These are phyloP conservation scores for Stramenopiles sp. DNA, from an alignment of 352 stramenopile genomes.

Conservation along the genomic window DNA sequence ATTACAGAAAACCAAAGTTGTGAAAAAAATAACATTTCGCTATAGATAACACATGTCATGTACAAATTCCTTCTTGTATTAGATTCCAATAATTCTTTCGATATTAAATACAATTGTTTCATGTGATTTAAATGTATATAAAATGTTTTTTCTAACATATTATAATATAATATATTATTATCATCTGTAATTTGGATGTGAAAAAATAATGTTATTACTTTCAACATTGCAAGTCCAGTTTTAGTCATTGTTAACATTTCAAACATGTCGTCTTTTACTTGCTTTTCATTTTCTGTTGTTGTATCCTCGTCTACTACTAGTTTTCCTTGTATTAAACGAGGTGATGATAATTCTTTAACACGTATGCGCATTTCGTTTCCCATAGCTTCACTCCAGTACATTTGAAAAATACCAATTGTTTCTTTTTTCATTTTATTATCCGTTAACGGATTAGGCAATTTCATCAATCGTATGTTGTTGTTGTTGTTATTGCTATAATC, in stretches of 20 bases:
- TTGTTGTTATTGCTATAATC: neutral
- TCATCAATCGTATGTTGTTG: neutral
- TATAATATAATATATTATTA: neutral
- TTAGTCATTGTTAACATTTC: neutral
- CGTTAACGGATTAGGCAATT: neutral
- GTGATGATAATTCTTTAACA: neutral
- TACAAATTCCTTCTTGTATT: neutral
- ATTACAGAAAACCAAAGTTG: neutral
- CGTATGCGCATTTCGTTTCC: neutral
- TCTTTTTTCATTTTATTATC: neutral
- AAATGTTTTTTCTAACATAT: neutral
- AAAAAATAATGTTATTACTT: neutral
- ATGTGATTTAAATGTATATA: neutral
- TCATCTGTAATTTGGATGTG: neutral
- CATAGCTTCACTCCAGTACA: neutral
- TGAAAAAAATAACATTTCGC: neutral
- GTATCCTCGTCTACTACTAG: too few species aligned
- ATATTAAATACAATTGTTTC: neutral
- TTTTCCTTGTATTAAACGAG: neutral
- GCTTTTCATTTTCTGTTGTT: neutral
- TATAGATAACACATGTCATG: neutral
- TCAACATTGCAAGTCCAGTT: neutral
- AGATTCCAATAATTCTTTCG: neutral
- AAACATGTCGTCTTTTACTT: neutral
- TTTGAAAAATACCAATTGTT: neutral